Conservation (phyloP, 192 early-diverging fungal genomes). For the Gaertneriomyces semiglobifer region DNA sequence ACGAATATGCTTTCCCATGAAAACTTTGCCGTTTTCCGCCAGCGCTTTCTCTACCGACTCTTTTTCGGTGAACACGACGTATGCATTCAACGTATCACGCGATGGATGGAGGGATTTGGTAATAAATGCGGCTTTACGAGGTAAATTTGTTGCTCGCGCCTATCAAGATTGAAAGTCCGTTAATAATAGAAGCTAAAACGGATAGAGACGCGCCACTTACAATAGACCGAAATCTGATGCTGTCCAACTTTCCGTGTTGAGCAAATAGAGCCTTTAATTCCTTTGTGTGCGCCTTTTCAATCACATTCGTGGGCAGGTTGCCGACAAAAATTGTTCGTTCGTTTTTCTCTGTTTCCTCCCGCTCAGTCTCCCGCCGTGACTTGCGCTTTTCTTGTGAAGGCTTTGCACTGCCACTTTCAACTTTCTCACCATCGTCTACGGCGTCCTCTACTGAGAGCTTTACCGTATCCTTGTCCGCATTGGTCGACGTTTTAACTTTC, state of each 20-base stretch:
- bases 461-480: conserved; percentile 16
- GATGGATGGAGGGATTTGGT: conserved; percentile 78
- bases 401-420: conserved; percentile 14
- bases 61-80: conserved; percentile 73
- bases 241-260: conserved; percentile 71
- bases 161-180: conserved; percentile 21
- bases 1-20: conserved; percentile 83
- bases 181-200: neutral
- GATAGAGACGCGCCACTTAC: conserved; percentile 38
- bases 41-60: conserved; percentile 62
- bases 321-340: conserved; percentile 91
- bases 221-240: conserved; percentile 87
- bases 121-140: conserved; percentile 81
- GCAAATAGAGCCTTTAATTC: conserved; percentile 67
- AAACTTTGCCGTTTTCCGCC: conserved; percentile 73
- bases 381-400: conserved; percentile 40
- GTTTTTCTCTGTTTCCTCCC: conserved; percentile 33
- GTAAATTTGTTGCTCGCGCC: conserved; percentile 61
- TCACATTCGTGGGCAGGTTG: conserved; percentile 71
- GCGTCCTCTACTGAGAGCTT: conserved; percentile 41
- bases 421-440: conserved; percentile 19
- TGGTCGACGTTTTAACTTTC: neutral
- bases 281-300: conserved; percentile 61
- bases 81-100: conserved; percentile 83
- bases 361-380: conserved; percentile 30